These are phyloP conservation scores for Graphilbum ipis-grandicollis DNA, from an alignment of 2,329 filamentous ascomycete genomes.

Conservation along the genomic window DNA sequence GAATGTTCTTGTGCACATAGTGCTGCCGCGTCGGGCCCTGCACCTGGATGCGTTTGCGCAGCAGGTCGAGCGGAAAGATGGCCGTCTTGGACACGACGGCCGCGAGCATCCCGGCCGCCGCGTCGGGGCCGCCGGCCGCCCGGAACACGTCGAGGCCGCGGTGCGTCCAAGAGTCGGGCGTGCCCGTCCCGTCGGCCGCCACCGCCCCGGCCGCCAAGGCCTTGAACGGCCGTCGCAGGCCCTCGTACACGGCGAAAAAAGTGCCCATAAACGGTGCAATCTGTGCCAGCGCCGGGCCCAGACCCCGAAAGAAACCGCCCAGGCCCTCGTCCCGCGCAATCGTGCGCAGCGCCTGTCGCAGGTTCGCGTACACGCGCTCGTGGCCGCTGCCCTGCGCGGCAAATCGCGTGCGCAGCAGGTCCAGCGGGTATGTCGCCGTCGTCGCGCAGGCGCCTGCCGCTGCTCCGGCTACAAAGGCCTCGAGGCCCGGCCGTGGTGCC, in stretches of 20 bases:
- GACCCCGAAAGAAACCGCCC: constrained; percentile 72
- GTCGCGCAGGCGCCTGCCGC: constrained; percentile 70
- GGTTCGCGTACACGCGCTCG: constrained; percentile 57
- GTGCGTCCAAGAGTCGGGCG: no score
- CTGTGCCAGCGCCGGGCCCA: constrained; percentile 65
- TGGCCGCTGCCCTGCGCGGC: constrained; percentile 65
- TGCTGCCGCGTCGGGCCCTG: constrained; percentile 68
- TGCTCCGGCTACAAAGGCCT: constrained; percentile 73
- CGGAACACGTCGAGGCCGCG: constrained; percentile 10
- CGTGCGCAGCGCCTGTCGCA: constrained; percentile 49
- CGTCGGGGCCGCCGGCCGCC: constrained; percentile 52
- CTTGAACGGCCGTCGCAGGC: constrained; percentile 43
- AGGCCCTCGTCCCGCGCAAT: constrained; percentile 62
- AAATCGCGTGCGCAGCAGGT: constrained; percentile 84
- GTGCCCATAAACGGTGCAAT: constrained; percentile 95
- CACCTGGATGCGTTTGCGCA: constrained; percentile 84
- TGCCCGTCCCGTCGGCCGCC: no score
- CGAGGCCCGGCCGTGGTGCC: constrained; percentile 48
- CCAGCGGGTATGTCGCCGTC: constrained; percentile 74
- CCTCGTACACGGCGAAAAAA: constrained; percentile 85
- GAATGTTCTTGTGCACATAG: constrained; percentile 80
- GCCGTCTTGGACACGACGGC: constrained; percentile 72
- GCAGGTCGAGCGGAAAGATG: constrained; percentile 84
- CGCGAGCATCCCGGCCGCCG: constrained; percentile 62
- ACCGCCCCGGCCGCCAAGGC: constrained; percentile 14